Percentiles rank a stretch among this genome's conserved stretches.
These are phyloP conservation scores for Kodamaea arcana DNA, from an alignment of 1,139 yeast genomes.

Conservation along the genomic window DNA sequence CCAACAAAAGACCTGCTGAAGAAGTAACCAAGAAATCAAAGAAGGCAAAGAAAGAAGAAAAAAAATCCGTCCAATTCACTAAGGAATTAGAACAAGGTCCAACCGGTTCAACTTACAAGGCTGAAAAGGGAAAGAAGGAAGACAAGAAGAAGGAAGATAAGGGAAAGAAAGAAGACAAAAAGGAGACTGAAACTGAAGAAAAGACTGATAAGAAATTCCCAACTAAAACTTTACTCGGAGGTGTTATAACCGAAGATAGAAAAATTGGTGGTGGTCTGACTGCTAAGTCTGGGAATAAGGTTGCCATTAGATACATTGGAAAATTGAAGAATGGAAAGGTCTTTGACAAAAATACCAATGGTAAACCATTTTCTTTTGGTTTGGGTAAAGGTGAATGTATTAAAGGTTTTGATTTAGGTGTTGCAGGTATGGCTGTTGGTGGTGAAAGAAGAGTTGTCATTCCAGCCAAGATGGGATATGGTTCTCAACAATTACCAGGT, in stretches of 20 bases:
- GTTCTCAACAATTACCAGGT: constrained; percentile 90
- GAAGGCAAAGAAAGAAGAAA: constrained; percentile 41
- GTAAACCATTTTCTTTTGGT: constrained; percentile 88
- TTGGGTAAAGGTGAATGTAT: constrained; percentile 98
- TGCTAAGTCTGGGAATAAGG: constrained; percentile 86
- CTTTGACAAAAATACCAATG: constrained; percentile 94
- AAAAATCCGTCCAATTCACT: constrained; percentile 80
- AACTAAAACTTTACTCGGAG: constrained; percentile 83
- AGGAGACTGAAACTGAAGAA: constrained; percentile 9
- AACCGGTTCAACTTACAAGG: constrained; percentile 47
- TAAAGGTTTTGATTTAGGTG: constrained; percentile 98
- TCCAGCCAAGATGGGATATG: constrained; percentile 96
- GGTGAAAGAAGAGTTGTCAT: constrained; percentile 98
- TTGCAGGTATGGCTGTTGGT: constrained; percentile 97
- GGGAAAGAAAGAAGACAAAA: constrained; percentile 14
- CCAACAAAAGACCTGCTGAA: constrained; percentile 31
- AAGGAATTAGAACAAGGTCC: constrained; percentile 94
- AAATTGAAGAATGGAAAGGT: constrained; percentile 94
- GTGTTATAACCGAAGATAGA: constrained; percentile 91
- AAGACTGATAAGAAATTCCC: constrained; percentile 43
- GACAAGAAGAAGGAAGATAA: constrained; percentile 16
- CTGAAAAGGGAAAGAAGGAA: constrained; percentile 13
- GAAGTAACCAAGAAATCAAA: constrained; percentile 37
- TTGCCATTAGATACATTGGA: constrained; percentile 97
- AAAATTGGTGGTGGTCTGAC: constrained; percentile 80